Percentiles rank a stretch among this genome's conserved stretches.
Conservation (phyloP, 352 stramenopile species). For the Phytophthora nicotianae region DNA sequence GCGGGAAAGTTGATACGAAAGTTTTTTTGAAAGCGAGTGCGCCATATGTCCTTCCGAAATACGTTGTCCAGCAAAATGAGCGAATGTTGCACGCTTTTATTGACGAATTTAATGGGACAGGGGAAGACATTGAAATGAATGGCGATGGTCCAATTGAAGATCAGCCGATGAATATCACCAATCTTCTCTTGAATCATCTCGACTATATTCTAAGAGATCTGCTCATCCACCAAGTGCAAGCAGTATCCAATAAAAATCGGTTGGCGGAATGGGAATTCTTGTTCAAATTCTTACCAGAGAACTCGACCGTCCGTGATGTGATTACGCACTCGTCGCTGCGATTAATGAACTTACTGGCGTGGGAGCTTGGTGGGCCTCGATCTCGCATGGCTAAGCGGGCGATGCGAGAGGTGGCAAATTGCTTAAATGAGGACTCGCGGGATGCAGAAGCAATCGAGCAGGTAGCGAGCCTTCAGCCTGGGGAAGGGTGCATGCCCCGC, state of each 20-base stretch:
- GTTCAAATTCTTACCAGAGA: slow-evolving; percentile 67
- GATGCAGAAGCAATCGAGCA: slow-evolving; percentile 27
- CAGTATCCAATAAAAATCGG: slow-evolving; percentile 51
- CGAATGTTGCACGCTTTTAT: slow-evolving; percentile 55
- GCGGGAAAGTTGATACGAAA: slow-evolving; percentile 40
- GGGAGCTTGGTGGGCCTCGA: slow-evolving; percentile 66
- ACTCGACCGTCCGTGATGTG: slow-evolving; percentile 62
- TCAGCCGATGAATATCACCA: slow-evolving; percentile 34
- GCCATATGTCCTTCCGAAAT: slow-evolving; percentile 62
- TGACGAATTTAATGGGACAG: slow-evolving; percentile 35
- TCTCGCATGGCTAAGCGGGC: slow-evolving; percentile 56
- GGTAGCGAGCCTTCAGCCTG: slow-evolving; percentile 23
- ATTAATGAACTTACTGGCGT: slow-evolving; percentile 64
- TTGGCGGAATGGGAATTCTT: slow-evolving; percentile 76
- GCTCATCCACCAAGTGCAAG: slow-evolving; percentile 67
- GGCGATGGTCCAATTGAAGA: slow-evolving; percentile 30
- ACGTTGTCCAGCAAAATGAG: slow-evolving; percentile 65
- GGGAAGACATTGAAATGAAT: slow-evolving; percentile 27
- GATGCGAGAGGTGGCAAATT: slow-evolving; percentile 61
- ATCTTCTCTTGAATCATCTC: slow-evolving; percentile 53
- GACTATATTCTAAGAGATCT: slow-evolving; percentile 67
- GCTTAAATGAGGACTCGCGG: slow-evolving; percentile 40
- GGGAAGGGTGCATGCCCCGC: slow-evolving; percentile 62
- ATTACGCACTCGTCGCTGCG: slow-evolving; percentile 57
- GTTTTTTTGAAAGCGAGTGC: slow-evolving; percentile 57